These are phyloP conservation scores for Graphium sp. DNA, from an alignment of 2,329 filamentous ascomycete species.

Conservation along the genomic window DNA sequence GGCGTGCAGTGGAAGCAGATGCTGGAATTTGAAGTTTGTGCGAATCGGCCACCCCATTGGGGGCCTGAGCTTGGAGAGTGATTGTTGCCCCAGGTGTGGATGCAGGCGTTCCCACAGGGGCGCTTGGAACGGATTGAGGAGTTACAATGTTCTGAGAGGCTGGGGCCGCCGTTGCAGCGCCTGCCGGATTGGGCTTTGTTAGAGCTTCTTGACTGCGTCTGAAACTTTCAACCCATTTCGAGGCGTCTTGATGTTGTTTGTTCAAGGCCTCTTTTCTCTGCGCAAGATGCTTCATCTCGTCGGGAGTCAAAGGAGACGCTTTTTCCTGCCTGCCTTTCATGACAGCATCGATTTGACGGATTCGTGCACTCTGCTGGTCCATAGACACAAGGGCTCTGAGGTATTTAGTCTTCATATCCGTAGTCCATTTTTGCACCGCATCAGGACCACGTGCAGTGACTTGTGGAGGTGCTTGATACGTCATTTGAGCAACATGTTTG, in stretches of 20 bases:
- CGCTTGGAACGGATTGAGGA: too few species aligned
- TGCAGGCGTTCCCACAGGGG: too few species aligned
- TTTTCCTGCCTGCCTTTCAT: constrained; percentile 23
- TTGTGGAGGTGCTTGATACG: constrained; percentile 24
- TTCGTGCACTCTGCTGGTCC: constrained; percentile 23
- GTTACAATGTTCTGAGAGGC: constrained; percentile 1
- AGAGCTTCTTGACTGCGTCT: constrained; percentile 24
- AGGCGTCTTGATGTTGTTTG: constrained; percentile 27
- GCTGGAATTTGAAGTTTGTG: constrained; percentile 1
- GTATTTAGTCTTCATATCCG: constrained; percentile 29
- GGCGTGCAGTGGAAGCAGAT: constrained; percentile 3
- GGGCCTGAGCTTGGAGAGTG: too few species aligned
- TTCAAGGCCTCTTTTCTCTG: constrained; percentile 23
- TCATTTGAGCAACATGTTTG: constrained; percentile 28
- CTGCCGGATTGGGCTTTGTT: constrained; percentile 8
- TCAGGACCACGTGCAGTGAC: constrained; percentile 21
- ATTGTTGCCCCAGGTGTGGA: too few species aligned
- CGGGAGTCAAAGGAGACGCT: constrained; percentile 24
- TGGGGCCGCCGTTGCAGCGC: constrained; percentile 2
- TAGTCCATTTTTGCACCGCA: constrained; percentile 26
- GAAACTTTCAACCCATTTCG: constrained; percentile 28
- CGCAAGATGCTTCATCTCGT: constrained; percentile 26
- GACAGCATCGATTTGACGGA: constrained; percentile 22
- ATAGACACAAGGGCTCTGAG: constrained; percentile 29
- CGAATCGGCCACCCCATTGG: too few species aligned